phyloP scores from a whole-genome alignment of 2,329 filamentous ascomycete genomes.

The Stenocarpella maydis region DNA sequence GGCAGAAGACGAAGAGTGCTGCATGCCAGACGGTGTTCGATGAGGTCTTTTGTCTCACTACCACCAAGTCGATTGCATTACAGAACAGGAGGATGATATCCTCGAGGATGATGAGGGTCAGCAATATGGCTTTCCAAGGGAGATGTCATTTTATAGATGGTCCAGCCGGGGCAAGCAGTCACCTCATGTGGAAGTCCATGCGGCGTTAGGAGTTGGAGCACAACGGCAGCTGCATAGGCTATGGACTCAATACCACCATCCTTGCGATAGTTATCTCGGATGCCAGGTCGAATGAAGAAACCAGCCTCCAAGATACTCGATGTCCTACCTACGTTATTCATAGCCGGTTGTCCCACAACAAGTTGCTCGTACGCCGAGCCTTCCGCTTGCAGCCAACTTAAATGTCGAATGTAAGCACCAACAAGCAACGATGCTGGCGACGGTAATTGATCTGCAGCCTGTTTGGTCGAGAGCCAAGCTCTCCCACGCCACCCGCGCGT shows the following conservation, averaged over 20 bases:
- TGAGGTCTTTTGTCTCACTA: background rate
- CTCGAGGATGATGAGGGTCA: background rate
- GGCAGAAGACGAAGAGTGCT: background rate
- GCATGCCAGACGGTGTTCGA: background rate
- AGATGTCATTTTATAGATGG: background rate
- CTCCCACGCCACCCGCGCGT: background rate
- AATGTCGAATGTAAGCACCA: background rate
- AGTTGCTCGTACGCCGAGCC: constrained; percentile 5
- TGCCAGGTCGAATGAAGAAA: background rate
- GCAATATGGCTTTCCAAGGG: no score
- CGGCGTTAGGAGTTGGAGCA: background rate
- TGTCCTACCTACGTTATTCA: background rate
- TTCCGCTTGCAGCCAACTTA: constrained; percentile 15
- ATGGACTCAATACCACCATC: background rate
- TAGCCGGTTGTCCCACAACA: background rate
- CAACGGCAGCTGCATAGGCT: background rate
- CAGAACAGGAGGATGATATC: background rate
- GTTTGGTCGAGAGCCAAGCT: background rate
- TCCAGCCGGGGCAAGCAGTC: background rate
- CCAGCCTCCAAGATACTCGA: background rate
- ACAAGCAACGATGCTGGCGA: background rate
- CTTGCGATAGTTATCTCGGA: background rate
- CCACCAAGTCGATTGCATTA: background rate
- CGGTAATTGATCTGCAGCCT: background rate
- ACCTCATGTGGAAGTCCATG: background rate